Evolutionary conservation across 768 basidiomycete genomes (phyloP).

Genomic region (Macrocybe gigantea): DNA sequence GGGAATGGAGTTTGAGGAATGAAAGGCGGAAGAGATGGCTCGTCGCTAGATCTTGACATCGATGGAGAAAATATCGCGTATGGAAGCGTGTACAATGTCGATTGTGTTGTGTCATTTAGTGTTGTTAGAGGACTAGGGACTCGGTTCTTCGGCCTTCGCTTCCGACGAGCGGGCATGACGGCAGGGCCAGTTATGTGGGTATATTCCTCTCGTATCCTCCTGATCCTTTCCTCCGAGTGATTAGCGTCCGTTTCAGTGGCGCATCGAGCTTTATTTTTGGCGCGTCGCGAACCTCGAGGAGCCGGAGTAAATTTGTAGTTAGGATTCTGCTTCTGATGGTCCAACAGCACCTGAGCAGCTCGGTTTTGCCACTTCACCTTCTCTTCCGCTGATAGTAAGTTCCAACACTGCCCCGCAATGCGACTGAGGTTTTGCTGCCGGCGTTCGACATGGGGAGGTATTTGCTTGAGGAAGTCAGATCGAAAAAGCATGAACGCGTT

Average conservation of each 20-base stretch:
- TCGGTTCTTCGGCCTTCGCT: conserved; percentile 21
- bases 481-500: conserved; percentile 88
- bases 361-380: conserved; percentile 38
- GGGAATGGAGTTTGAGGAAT: conserved; percentile 18
- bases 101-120: conserved; percentile 2
- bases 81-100: conserved; percentile 8
- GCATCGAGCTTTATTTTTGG: conserved; percentile 22
- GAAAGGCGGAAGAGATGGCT: conserved; percentile 11
- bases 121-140: conserved; percentile 8
- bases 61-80: conserved; percentile 10
- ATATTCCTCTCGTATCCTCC: conserved; percentile 29
- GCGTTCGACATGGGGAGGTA: conserved; percentile 44
- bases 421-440: conserved; percentile 72
- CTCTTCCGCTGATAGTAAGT: conserved; percentile 39
- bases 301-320: conserved; percentile 59
- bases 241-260: conserved; percentile 8
- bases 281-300: conserved; percentile 24
- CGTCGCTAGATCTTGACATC: conserved; percentile 7
- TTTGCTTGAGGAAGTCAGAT: conserved; percentile 73
- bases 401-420: conserved; percentile 69
- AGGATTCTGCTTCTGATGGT: conserved; percentile 48
- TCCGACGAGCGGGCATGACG: conserved; percentile 24
- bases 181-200: conserved; percentile 26
- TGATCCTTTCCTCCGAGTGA: conserved; percentile 19
- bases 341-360: conserved; percentile 40